A percentile compares a stretch with the other conserved stretches of the same genome.
Evolutionary conservation across 108 stramenopile species (phyloP).

Genomic region (Mayamaea pseudoterrestris): DNA sequence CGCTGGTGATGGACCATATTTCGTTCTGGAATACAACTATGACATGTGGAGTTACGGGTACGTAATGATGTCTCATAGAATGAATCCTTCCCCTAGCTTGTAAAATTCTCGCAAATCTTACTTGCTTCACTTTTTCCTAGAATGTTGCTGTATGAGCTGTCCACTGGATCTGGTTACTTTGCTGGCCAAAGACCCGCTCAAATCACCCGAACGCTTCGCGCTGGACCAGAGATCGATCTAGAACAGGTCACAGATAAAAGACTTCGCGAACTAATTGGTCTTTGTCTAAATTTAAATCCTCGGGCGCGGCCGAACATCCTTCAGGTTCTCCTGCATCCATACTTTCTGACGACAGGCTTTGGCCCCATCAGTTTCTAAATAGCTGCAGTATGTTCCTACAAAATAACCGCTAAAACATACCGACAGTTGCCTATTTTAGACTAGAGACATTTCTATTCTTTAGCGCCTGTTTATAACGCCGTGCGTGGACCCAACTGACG

Average conservation of each 20-base stretch:
- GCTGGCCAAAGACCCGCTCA: slow-evolving; percentile 46
- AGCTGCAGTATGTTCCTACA: too few species aligned
- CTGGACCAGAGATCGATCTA: slow-evolving; percentile 29
- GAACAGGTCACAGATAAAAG: slow-evolving; percentile 28
- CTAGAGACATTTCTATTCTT: too few species aligned
- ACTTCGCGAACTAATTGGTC: slow-evolving; percentile 49
- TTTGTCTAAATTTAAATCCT: slow-evolving; percentile 49
- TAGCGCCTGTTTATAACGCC: too few species aligned
- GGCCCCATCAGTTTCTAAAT: slow-evolving; percentile 7
- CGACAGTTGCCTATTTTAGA: too few species aligned
- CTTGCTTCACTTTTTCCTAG: too few species aligned
- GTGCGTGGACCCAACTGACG: too few species aligned
- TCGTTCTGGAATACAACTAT: slow-evolving; percentile 56
- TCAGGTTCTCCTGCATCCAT: slow-evolving; percentile 68
- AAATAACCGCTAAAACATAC: too few species aligned
- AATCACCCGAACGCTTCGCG: slow-evolving; percentile 55
- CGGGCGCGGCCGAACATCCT: slow-evolving; percentile 45
- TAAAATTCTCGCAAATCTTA: too few species aligned
- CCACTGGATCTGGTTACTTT: slow-evolving; percentile 63
- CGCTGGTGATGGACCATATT: slow-evolving; percentile 57
- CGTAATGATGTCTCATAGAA: too few species aligned
- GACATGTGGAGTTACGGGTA: slow-evolving; percentile 82
- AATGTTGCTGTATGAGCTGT: slow-evolving; percentile 74
- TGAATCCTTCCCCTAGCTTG: too few species aligned
- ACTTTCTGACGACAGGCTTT: slow-evolving; percentile 31